Evolutionary conservation across 306 rosid species (phyloP).

Genomic region (Vigna angularis): DNA sequence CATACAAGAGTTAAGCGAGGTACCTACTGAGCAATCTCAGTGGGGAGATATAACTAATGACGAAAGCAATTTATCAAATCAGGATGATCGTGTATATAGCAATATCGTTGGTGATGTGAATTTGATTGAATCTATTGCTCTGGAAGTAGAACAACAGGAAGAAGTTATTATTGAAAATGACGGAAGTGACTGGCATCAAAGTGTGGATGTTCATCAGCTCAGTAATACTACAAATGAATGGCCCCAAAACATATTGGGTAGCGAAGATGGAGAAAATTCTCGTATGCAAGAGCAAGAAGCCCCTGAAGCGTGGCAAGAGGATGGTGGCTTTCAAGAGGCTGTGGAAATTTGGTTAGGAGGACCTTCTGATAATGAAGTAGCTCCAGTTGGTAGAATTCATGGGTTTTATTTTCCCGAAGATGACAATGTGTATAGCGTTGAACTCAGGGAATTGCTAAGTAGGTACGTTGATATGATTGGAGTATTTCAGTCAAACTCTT

Average conservation of each 20-base stretch:
- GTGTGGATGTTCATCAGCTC: slow-evolving; percentile 58
- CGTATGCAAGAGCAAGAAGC: slow-evolving; percentile 66
- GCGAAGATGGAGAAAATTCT: slow-evolving; percentile 65
- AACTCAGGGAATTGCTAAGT: slow-evolving; percentile 91
- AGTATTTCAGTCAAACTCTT: slow-evolving; percentile 36
- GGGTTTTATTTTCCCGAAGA: slow-evolving; percentile 84
- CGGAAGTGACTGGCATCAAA: slow-evolving; percentile 59
- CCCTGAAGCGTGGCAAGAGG: slow-evolving; percentile 79
- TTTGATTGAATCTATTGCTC: slow-evolving; percentile 56
- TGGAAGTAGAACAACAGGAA: slow-evolving; percentile 61
- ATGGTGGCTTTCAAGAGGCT: slow-evolving; percentile 79
- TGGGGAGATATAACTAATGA: slow-evolving; percentile 46
- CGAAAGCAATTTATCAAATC: slow-evolving; percentile 46
- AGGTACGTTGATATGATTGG: slow-evolving; percentile 57
- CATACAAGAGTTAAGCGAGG: slow-evolving; percentile 50
- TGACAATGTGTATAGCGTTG: slow-evolving; percentile 76
- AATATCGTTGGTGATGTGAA: slow-evolving; percentile 46
- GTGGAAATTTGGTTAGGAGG: slow-evolving; percentile 88
- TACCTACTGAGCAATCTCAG: slow-evolving; percentile 57
- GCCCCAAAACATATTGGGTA: slow-evolving; percentile 66
- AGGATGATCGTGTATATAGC: slow-evolving; percentile 40
- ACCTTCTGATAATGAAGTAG: slow-evolving; percentile 69
- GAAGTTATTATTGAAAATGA: slow-evolving; percentile 56
- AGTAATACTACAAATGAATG: slow-evolving; percentile 60
- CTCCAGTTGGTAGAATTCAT: slow-evolving; percentile 64